These are phyloP conservation scores for Alternaria brassicae DNA, from an alignment of 2,329 filamentous ascomycete species.

Conservation along the genomic window DNA sequence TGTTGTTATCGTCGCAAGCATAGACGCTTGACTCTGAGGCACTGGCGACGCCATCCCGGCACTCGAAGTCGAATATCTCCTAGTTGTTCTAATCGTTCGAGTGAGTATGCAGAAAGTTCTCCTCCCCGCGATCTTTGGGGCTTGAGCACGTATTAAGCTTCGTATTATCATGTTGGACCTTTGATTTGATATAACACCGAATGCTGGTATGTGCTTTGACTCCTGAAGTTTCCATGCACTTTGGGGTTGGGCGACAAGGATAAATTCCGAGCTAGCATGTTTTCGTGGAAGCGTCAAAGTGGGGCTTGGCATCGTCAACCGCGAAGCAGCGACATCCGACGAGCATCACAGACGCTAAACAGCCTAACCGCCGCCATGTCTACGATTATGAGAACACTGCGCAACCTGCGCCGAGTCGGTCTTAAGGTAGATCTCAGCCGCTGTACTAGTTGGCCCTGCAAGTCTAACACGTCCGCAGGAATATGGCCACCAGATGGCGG, in stretches of 20 bases:
- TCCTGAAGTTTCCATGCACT: slow-evolving; percentile 39
- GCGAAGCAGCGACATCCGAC: slow-evolving; percentile 25
- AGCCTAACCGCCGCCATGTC: slow-evolving; percentile 72
- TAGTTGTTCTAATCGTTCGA: slow-evolving; percentile 27
- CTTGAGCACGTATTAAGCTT: slow-evolving; percentile 35
- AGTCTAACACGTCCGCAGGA: slow-evolving; percentile 66
- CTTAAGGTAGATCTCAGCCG: slow-evolving; percentile 70
- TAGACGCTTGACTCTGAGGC: slow-evolving; percentile 58
- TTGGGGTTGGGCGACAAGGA: slow-evolving; percentile 18
- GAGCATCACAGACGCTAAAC: slow-evolving; percentile 20
- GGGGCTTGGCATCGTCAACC: slow-evolving; percentile 36
- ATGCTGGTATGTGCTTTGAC: slow-evolving; percentile 8
- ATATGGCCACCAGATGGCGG: slow-evolving; percentile 90
- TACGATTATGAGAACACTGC: slow-evolving; percentile 83
- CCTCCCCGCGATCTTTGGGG: slow-evolving; percentile 26
- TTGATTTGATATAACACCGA: neutral
- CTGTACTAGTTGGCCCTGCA: slow-evolving; percentile 17
- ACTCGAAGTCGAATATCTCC: slow-evolving; percentile 47
- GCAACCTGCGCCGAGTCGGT: slow-evolving; percentile 86
- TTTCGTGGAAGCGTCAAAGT: slow-evolving; percentile 7
- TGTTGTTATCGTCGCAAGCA: slow-evolving; percentile 66
- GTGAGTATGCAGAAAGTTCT: slow-evolving; percentile 24
- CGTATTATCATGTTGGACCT: slow-evolving; percentile 44
- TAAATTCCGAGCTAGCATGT: slow-evolving; percentile 6
- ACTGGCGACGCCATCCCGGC: slow-evolving; percentile 35